Evolutionary conservation across 306 rosid genomes (phyloP).

Genomic region (Cucurbita moschata): DNA sequence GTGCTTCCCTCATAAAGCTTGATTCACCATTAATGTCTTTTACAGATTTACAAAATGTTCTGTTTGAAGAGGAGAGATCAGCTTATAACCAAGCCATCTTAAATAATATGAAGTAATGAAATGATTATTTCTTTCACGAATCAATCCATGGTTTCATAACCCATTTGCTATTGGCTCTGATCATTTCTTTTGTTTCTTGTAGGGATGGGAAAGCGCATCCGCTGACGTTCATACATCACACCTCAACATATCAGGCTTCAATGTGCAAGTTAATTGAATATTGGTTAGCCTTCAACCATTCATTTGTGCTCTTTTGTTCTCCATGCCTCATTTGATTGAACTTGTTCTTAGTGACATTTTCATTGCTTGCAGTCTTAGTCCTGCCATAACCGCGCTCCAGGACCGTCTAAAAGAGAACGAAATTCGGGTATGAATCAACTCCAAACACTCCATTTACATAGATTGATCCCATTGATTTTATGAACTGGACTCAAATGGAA

Average conservation of each 20-base stretch:
- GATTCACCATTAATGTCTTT: slow-evolving; percentile 63
- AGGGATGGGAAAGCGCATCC: slow-evolving; percentile 94
- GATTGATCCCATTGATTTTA: too few species aligned
- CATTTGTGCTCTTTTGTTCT: not conserved
- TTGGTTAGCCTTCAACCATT: slow-evolving; percentile 46
- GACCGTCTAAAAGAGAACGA: slow-evolving; percentile 82
- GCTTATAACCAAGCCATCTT: slow-evolving; percentile 81
- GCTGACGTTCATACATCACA: slow-evolving; percentile 74
- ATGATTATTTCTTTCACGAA: not conserved
- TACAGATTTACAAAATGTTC: slow-evolving; percentile 70
- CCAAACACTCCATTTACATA: not conserved
- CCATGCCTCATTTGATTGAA: not conserved
- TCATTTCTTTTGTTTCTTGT: slow-evolving; percentile 10
- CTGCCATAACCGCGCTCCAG: slow-evolving; percentile 76
- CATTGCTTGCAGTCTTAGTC: slow-evolving; percentile 67
- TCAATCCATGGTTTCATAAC: not conserved
- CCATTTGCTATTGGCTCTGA: slow-evolving; percentile 4
- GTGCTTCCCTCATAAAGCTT: slow-evolving; percentile 48
- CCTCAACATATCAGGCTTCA: slow-evolving; percentile 96
- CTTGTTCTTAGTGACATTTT: slow-evolving; percentile 10
- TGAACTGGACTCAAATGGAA: not conserved
- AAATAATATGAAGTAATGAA: slow-evolving; percentile 62
- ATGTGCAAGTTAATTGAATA: slow-evolving; percentile 93
- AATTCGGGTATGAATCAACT: slow-evolving; percentile 52
- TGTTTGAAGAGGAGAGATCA: slow-evolving; percentile 80